Evolutionary conservation across 108 stramenopile species (phyloP).

Genomic region (Fragilaria radians): DNA sequence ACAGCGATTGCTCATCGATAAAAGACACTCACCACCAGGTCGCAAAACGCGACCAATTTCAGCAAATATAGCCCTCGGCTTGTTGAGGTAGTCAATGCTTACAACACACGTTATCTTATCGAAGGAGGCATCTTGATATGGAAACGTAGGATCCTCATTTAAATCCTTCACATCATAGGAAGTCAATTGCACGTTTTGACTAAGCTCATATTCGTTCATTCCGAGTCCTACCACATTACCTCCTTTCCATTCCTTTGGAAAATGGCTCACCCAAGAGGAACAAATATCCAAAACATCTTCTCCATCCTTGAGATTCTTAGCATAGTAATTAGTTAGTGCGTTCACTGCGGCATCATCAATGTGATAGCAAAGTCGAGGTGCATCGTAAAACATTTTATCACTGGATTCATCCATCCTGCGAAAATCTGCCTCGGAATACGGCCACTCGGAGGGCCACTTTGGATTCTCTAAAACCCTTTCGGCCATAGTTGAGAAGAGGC

Average conservation of each 20-base stretch:
- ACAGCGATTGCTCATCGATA: constrained; percentile 85
- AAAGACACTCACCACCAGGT: constrained; percentile 82
- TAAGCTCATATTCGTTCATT: constrained; percentile 91
- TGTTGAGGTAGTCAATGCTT: constrained; percentile 86
- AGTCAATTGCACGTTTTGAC: constrained; percentile 76
- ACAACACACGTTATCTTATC: constrained; percentile 94
- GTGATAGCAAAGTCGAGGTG: constrained; percentile 70
- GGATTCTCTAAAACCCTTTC: constrained; percentile 63
- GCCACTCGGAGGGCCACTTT: constrained; percentile 77
- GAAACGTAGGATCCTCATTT: constrained; percentile 80
- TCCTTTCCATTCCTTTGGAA: constrained; percentile 67
- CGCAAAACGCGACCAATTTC: constrained; percentile 87
- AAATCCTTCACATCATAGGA: constrained; percentile 86
- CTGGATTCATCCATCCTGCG: constrained; percentile 59
- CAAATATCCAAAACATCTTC: constrained; percentile 93
- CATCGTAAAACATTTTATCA: constrained; percentile 69
- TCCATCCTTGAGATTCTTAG: constrained; percentile 59
- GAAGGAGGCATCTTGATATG: constrained; percentile 81
- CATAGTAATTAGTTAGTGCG: constrained; percentile 77
- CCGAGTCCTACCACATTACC: constrained; percentile 78
- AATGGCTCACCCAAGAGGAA: constrained; percentile 88
- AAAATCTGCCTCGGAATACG: constrained; percentile 68
- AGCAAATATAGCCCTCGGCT: constrained; percentile 69
- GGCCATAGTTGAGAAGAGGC: constrained; percentile 13
- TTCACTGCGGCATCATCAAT: constrained; percentile 77